phyloP scores from a whole-genome alignment of 441 rosid genomes.

The Corymbia citriodora region DNA sequence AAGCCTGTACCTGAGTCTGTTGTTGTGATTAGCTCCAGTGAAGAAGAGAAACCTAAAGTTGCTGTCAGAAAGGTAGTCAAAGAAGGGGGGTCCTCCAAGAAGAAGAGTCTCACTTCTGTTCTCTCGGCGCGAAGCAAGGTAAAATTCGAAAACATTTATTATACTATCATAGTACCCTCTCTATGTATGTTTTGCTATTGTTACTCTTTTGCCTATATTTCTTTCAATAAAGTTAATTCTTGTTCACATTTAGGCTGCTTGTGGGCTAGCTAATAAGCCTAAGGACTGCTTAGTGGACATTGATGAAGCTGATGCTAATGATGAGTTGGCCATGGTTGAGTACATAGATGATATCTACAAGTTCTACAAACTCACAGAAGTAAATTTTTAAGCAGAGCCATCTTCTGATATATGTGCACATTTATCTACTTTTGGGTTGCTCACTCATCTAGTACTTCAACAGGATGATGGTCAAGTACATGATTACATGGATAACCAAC shows the following conservation, averaged over 20 bases:
- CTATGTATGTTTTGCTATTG: background rate
- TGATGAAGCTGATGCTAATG: conserved; percentile 35
- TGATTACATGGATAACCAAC: conserved; percentile 43
- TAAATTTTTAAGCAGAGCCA: background rate
- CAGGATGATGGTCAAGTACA: conserved; percentile 37
- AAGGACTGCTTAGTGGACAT: conserved; percentile 29
- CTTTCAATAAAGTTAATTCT: background rate
- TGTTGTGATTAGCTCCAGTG: conserved; percentile 28
- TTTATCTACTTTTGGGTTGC: background rate
- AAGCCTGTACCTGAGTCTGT: conserved; percentile 18
- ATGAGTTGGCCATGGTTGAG: conserved; percentile 52
- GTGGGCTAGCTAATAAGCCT: conserved; percentile 22
- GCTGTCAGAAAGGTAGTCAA: conserved; percentile 9
- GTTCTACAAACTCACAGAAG: conserved; percentile 46
- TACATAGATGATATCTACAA: conserved; percentile 59
- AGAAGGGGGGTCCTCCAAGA: conserved; percentile 15
- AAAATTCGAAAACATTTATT: background rate
- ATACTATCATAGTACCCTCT: background rate
- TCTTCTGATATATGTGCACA: background rate
- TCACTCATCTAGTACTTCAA: background rate
- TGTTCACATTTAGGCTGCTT: conserved; percentile 21
- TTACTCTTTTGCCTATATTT: background rate
- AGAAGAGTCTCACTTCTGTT: conserved; percentile 33
- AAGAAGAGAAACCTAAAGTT: conserved; percentile 16
- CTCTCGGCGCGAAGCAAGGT: conserved; percentile 55